phyloP scores from a whole-genome alignment of 1,284 basidiomycete species.

The Apiotrichum akiyoshidainum region DNA sequence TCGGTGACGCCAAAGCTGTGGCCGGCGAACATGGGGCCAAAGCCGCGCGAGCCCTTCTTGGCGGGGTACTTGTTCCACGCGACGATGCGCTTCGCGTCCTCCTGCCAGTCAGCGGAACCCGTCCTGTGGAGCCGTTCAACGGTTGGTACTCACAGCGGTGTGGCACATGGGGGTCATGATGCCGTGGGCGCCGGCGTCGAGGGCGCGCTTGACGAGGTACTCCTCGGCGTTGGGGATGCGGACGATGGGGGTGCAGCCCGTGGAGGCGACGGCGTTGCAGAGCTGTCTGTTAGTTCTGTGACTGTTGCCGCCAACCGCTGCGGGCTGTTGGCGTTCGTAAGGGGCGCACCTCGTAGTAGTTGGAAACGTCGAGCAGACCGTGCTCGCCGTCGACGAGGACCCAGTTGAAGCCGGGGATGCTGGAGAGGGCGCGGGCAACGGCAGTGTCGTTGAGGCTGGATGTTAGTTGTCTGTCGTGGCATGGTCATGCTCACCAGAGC shows the following conservation, averaged over 20 bases:
- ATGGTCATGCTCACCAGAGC: slow-evolving; percentile 56
- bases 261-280: slow-evolving; percentile 25
- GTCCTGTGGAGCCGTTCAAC: no score
- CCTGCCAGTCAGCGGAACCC: slow-evolving; percentile 7
- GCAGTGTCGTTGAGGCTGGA: slow-evolving; percentile 29
- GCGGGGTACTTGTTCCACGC: slow-evolving; percentile 28
- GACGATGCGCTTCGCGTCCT: slow-evolving; percentile 24
- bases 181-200: slow-evolving; percentile 44
- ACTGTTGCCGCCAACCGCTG: no score
- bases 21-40: slow-evolving; percentile 25
- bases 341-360: slow-evolving; percentile 24
- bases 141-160: slow-evolving; percentile 22
- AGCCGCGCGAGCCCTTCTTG: slow-evolving; percentile 23
- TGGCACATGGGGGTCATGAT: slow-evolving; percentile 37
- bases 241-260: slow-evolving; percentile 37
- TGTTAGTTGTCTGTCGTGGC: slow-evolving; percentile 6
- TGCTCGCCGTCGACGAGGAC: slow-evolving; percentile 34
- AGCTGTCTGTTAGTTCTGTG: slow-evolving; percentile 8
- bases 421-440: slow-evolving; percentile 31
- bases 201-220: slow-evolving; percentile 43
- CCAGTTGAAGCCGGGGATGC: slow-evolving; percentile 34
- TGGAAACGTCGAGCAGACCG: slow-evolving; percentile 25
- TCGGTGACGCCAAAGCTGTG: slow-evolving; percentile 20
- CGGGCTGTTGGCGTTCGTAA: no score
- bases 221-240: slow-evolving; percentile 42